Conservation (phyloP, 768 basidiomycete genomes). For the Astraeus odoratus region DNA sequence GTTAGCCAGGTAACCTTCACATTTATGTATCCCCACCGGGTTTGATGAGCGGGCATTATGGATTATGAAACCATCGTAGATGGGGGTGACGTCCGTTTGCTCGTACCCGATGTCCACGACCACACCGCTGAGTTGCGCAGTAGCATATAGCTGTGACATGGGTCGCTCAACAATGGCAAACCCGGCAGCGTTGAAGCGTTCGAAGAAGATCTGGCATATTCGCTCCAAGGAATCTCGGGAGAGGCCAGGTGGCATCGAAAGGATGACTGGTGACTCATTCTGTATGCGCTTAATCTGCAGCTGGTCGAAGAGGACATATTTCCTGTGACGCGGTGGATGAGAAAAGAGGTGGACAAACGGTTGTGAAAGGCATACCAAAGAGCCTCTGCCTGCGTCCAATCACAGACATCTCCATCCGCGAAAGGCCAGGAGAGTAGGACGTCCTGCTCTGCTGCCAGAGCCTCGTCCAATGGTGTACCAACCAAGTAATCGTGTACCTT, state of each 20-base stretch:
- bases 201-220: constrained; percentile 82
- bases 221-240: constrained; percentile 63
- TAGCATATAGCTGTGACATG: constrained; percentile 77
- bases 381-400: constrained; percentile 85
- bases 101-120: constrained; percentile 78
- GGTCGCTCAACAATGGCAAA: constrained; percentile 78
- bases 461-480: constrained; percentile 74
- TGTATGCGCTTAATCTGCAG: constrained; percentile 74
- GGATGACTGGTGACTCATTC: constrained; percentile 81
- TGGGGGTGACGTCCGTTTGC: constrained; percentile 68
- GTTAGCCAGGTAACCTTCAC: constrained; percentile 69
- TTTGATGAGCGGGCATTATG: constrained; percentile 48
- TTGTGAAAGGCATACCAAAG: constrained; percentile 59
- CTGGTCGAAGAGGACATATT: constrained; percentile 70
- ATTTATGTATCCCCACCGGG: constrained; percentile 63
- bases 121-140: constrained; percentile 62
- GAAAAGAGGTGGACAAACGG: constrained; percentile 2
- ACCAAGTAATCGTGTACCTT: constrained; percentile 78
- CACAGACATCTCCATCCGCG: constrained; percentile 58
- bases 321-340: constrained; percentile 45
- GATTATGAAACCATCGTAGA: constrained; percentile 66
- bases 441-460: constrained; percentile 66
- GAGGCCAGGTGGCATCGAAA: constrained; percentile 61
- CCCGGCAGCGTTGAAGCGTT: constrained; percentile 85
- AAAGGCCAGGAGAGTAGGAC: constrained; percentile 80